Base-by-base conservation (phyloP, 179 eudicot genomes). In the Amaranthus tricolor region DNA sequence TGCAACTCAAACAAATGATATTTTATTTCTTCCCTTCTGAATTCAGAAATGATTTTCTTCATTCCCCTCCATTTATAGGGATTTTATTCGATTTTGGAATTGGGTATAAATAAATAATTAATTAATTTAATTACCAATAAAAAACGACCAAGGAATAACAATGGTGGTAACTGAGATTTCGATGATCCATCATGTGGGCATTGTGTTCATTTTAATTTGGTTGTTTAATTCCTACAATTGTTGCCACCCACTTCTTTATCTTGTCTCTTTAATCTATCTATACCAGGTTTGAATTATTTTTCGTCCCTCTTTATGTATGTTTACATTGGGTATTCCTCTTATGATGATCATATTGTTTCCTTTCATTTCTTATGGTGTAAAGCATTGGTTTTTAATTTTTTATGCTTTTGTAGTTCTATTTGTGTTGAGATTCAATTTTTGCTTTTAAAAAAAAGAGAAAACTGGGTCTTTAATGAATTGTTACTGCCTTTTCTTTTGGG, bases 161-260 rank as follows among this genome's bases (percentile, higher is more conserved):
- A 87, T 83, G 89, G 84, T 62, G 82, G 50, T 90, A 9, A 72
- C 80, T 31, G 98, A 92, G 81, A 82, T 81, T 74, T 82, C 98
- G 3, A 83, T 94, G 51, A 79, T 94, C 67, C 97, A 94, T 74
- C 97, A 94, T 81, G 86, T 93, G 63, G 78, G 83, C 79, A 74
- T 90, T 80, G 96, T 94, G 74, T 71, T 94, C 66, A 15, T 90
- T 49, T 51, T 80, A 51, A 84, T 92, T 0, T 89, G 96, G 97
- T 7, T 88, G 12, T 89, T 95, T 24, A 85, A 89, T 80, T 84
- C 72, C 3, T 87, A 71, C 86, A 80, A 76, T 78, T 84, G 73
- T n/a, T 84, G 84, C 74, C 88, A 86, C 70, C 86, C 91, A 11
- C 24, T 86, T 54, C 82, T 79, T 62, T 95, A 89, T 68, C 74